These are phyloP conservation scores for Fusarium sp. DNA, from an alignment of 2,329 filamentous ascomycete genomes.

Conservation along the genomic window DNA sequence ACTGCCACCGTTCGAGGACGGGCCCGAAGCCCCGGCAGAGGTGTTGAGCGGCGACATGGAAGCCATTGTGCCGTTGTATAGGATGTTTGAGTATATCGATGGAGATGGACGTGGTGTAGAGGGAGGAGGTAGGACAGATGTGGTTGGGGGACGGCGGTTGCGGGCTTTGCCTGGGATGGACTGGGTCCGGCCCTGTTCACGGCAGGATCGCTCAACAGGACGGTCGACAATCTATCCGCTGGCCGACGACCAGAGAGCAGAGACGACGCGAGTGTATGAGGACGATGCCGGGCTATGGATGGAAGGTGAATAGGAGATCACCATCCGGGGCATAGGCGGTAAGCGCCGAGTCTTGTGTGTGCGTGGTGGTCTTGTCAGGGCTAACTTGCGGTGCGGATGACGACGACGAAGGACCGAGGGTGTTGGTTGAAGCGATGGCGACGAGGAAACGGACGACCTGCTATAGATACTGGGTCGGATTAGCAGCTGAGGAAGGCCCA, in stretches of 20 bases:
- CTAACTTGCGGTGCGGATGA: slow-evolving; percentile 52
- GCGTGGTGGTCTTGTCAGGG: slow-evolving; percentile 47
- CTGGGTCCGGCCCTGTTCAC: slow-evolving; percentile 46
- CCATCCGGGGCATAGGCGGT: slow-evolving; percentile 53
- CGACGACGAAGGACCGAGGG: slow-evolving; percentile 44
- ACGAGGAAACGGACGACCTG: slow-evolving; percentile 20
- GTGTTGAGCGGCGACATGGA: slow-evolving; percentile 63
- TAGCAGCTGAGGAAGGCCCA: slow-evolving; percentile 40
- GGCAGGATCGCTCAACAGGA: slow-evolving; percentile 49
- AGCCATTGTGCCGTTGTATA: slow-evolving; percentile 58
- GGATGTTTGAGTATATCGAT: slow-evolving; percentile 47
- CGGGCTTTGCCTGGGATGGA: slow-evolving; percentile 54
- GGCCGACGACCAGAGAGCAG: slow-evolving; percentile 44
- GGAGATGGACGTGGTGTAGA: slow-evolving; percentile 41
- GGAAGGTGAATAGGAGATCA: slow-evolving; percentile 47
- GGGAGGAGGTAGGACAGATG: slow-evolving; percentile 38
- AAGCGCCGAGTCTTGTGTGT: slow-evolving; percentile 52
- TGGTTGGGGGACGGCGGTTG: slow-evolving; percentile 47
- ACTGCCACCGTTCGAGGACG: slow-evolving; percentile 60
- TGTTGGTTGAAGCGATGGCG: slow-evolving; percentile 40
- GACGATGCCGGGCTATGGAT: slow-evolving; percentile 38
- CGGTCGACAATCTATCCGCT: slow-evolving; percentile 45
- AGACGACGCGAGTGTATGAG: slow-evolving; percentile 34
- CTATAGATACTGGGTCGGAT: slow-evolving; percentile 32
- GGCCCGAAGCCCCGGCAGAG: slow-evolving; percentile 51